phyloP scores from a whole-genome alignment of 1,139 yeast species.

The Yamadazyma siamensis region DNA sequence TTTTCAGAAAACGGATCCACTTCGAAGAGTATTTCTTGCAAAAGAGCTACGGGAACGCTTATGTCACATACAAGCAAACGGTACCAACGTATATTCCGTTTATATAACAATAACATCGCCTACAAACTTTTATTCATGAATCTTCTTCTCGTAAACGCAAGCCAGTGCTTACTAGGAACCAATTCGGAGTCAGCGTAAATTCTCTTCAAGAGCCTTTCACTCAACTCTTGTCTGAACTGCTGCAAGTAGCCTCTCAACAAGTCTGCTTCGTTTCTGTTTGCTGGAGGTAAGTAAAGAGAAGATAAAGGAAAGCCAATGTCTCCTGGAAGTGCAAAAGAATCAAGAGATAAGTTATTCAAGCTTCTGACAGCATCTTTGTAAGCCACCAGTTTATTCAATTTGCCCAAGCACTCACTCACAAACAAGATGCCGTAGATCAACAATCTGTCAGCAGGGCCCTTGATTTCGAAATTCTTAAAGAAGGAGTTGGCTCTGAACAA shows the following conservation, averaged over 20 bases:
- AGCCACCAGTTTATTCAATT: constrained; percentile 45
- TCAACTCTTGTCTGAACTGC: constrained; percentile 94
- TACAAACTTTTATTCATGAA: constrained; percentile 84
- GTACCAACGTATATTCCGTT: constrained; percentile 33
- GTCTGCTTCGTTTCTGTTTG: constrained; percentile 72
- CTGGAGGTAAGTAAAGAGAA: constrained; percentile 74
- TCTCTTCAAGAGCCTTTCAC: constrained; percentile 71
- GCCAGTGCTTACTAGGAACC: constrained; percentile 80
- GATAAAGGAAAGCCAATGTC: constrained; percentile 92
- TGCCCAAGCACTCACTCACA: constrained; percentile 77
- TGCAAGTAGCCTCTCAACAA: constrained; percentile 74
- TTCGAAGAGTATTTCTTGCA: constrained; percentile 36
- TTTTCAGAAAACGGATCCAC: constrained; percentile 31
- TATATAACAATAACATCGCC: constrained; percentile 8
- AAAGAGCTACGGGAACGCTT: constrained; percentile 27
- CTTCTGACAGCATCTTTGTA: constrained; percentile 67
- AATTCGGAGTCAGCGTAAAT: constrained; percentile 57
- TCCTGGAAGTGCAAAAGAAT: constrained; percentile 89
- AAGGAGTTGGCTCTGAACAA: constrained; percentile 93
- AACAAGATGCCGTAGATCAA: constrained; percentile 92
- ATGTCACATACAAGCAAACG: constrained; percentile 20
- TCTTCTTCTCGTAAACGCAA: constrained; percentile 90
- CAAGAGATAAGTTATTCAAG: constrained; percentile 81
- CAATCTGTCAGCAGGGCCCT: constrained; percentile 93
- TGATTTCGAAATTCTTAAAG: constrained; percentile 94